These are phyloP conservation scores for Pseudopyricularia javanii DNA, from an alignment of 2,329 filamentous ascomycete species.

Conservation along the genomic window DNA sequence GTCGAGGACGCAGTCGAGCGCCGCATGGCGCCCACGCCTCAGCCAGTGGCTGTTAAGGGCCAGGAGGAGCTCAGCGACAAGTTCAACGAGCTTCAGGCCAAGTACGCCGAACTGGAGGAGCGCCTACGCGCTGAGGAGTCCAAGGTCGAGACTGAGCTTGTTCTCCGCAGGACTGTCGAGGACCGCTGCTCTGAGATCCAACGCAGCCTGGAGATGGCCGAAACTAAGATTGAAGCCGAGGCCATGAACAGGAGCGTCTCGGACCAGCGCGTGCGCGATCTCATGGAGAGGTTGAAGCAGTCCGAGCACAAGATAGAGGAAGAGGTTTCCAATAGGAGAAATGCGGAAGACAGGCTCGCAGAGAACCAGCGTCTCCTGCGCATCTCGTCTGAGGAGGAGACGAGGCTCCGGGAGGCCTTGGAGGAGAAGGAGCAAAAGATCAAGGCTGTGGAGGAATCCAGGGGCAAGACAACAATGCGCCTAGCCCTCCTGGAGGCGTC, in stretches of 20 bases:
- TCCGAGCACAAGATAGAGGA: conserved; percentile 53
- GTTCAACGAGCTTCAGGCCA: conserved; percentile 45
- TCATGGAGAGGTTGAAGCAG: conserved; percentile 55
- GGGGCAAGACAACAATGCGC: conserved; percentile 44
- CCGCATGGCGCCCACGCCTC: conserved; percentile 38
- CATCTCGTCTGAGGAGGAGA: conserved; percentile 60
- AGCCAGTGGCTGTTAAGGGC: conserved; percentile 30
- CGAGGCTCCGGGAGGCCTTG: conserved; percentile 50
- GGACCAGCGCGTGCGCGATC: conserved; percentile 50
- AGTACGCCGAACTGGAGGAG: conserved; percentile 48
- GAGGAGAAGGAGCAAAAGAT: conserved; percentile 60
- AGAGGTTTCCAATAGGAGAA: conserved; percentile 49
- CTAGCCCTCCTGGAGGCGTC: conserved; percentile 56
- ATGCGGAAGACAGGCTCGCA: conserved; percentile 59
- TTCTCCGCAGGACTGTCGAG: conserved; percentile 36
- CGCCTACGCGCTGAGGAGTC: conserved; percentile 34
- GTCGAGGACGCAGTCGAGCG: conserved; percentile 51
- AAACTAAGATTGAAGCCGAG: conserved; percentile 47
- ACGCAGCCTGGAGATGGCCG: conserved; percentile 41
- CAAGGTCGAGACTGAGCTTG: conserved; percentile 34
- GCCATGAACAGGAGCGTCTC: conserved; percentile 47
- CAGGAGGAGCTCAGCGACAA: conserved; percentile 36
- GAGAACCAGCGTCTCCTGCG: conserved; percentile 61
- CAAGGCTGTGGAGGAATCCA: conserved; percentile 42
- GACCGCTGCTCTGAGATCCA: conserved; percentile 39